Base-by-base conservation (phyloP, 306 rosid species). In the barrel medic (Medicago truncatula) region DNA sequence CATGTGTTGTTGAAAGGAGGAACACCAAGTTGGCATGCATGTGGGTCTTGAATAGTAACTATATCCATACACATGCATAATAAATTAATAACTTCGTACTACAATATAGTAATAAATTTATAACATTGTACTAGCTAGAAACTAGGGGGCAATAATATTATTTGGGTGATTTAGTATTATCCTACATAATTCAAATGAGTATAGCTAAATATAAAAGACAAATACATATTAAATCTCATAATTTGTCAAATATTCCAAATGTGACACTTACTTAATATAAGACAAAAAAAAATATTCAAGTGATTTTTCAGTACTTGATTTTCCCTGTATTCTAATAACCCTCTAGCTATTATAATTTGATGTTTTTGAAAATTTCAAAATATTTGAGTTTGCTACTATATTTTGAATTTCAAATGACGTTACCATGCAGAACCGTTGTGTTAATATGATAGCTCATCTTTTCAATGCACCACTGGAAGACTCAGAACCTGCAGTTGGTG, bases 391-490 rank as follows among this genome's bases (percentile, higher is more conserved):
- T 46, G 5, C 2, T 14, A 47, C 17, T 47, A 47, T 47, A 47
- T 54, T 54, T 54, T 54, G 60, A 54, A 54, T n/a, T 54, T 54
- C 14, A 7, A 54, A 54, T 54, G 61, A 54, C 61, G 18, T 61
- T 9, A 23, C 43, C 20, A 65, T 39, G 78, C 96, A 93, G 97
- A 93, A 93, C 44, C 92, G 98, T 38, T 93, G 98, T 69, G 98
- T 93, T 69, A 93, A 93, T 86, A 93, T 93, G 85, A 93, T 93
- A 80, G 98, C 97, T 54, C 98, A 93, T 78, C 93, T 93, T 8
- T 93, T 93, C 87, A 93, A 93, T 65, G 93, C 98, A 15, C 98
- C 97, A 41, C 85, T 93, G 1, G 90, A 71, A 23, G 98, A 93
- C 2, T 66, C 89, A 10, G 98, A 93, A 86, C 6, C 92, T 1